phyloP scores from a whole-genome alignment of 108 stramenopile species.

The Stephanodiscus minutulus region DNA sequence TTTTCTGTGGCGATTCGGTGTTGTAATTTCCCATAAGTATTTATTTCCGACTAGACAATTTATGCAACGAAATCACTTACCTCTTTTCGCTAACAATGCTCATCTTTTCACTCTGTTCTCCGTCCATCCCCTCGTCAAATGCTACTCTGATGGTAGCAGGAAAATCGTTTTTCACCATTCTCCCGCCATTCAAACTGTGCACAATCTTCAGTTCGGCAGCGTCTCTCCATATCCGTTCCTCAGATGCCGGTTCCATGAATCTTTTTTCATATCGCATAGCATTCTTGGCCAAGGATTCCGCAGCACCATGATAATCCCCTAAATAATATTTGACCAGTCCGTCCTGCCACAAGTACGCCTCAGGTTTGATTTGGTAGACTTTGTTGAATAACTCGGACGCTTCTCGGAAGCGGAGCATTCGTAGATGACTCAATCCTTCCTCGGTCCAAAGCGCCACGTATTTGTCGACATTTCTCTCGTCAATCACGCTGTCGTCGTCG shows the following conservation, averaged over 20 bases:
- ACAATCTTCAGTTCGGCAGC: constrained; percentile 66
- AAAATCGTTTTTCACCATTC: constrained; percentile 12
- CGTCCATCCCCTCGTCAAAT: constrained; percentile 7
- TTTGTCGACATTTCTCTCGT: constrained; percentile 57
- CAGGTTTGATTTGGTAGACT: constrained; percentile 70
- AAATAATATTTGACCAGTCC: constrained; percentile 79
- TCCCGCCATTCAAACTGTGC: constrained; percentile 30
- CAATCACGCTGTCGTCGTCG: constrained; percentile 45
- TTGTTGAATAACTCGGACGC: constrained; percentile 58
- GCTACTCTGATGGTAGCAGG: constrained; percentile 20
- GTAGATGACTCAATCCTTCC: constrained; percentile 62
- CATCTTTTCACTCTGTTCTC: constrained; percentile 21
- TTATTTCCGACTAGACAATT: constrained; percentile 1
- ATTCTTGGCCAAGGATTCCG: constrained; percentile 60
- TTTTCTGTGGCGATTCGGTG: constrained; percentile 35
- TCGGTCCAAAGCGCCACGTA: constrained; percentile 57
- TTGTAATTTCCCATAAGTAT: neutral
- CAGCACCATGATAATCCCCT: constrained; percentile 57
- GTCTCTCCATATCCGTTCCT: constrained; percentile 86
- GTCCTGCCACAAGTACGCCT: constrained; percentile 82
- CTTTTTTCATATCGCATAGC: constrained; percentile 60
- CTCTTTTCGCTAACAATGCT: constrained; percentile 32
- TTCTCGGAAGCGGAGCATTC: constrained; percentile 60
- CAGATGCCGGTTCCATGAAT: constrained; percentile 67
- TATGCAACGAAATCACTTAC: constrained; percentile 11